Base-by-base conservation (phyloP, 1,284 basidiomycete species). In the Austroboletus novae-zelandiae region DNA sequence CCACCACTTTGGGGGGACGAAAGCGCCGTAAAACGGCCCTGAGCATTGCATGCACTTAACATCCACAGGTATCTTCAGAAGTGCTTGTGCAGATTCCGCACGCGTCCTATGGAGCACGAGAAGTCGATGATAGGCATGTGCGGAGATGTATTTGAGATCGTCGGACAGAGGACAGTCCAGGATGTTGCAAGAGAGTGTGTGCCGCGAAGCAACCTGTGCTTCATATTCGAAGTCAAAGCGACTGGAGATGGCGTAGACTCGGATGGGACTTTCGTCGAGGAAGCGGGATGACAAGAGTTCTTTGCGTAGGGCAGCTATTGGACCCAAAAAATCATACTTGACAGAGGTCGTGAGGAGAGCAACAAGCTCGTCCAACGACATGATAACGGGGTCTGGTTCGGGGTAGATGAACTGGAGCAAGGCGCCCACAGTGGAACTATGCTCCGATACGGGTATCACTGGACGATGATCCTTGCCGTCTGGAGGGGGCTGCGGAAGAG, bases 11-110 rank as follows among this genome's bases (percentile, higher is more conserved):
- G 85, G 86, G 18, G 74, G 72, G 11, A 72, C 71, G 49, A 78
- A 71, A 37, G 73, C 67, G 2, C 68, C 68, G 40, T 76, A 78
- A 55, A 74, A 74, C 6, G 71, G 67, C 9, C 79, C 78, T 41
- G 83, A 84, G 61, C 84, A 88, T 52, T 83, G 78, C 69, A 81
- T 76, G 66, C 86, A 89, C 64, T 81, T 81, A 55, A 85, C 60
- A 37, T 77, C 72, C 9, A 74, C 71, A 1, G 76, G 67, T 25
- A 72, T 59, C 53, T 71, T 67, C 14, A 87, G 60, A 35, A 82
- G 65, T 23, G 70, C 71, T 47, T 72, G 68, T 6, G 80, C 81
- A 5, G 76, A 76, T 9, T 69, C 62, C 1, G 75, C 72, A 7
- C 84, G 81, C 10, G 63, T 68, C 34, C 73, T 75, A 58, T 86